Conservation (phyloP, 257 asterid species). For the Thymus quinquecostatus region DNA sequence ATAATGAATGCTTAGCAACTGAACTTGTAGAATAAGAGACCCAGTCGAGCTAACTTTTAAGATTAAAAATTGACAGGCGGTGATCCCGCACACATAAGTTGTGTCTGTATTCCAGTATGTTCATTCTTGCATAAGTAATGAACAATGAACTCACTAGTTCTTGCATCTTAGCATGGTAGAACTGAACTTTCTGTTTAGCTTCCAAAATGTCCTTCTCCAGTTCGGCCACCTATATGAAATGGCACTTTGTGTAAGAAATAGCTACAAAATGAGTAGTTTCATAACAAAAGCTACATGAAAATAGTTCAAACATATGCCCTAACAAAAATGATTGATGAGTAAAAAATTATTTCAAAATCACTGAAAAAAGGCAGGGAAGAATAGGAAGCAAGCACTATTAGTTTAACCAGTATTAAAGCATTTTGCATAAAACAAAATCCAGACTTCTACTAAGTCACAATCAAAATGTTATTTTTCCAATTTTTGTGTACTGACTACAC, state of each 20-base stretch:
- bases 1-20: conserved; percentile 5
- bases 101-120: neutral
- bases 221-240: conserved; percentile 74
- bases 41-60: conserved; percentile 2
- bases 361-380: conserved; percentile 16
- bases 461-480: neutral
- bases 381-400: conserved; percentile 2
- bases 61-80: conserved; percentile 10
- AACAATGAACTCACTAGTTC: conserved; percentile 77
- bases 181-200: conserved; percentile 86
- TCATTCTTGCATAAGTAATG: conserved; percentile 17
- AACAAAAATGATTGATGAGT: neutral
- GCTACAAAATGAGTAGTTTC: conserved; percentile 14
- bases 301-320: too few species aligned
- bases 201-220: conserved; percentile 92
- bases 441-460: conserved; percentile 3
- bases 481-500: neutral
- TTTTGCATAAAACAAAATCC: neutral
- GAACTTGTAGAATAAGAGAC: conserved; percentile 7
- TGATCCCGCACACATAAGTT: neutral
- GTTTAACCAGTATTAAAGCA: conserved; percentile 26
- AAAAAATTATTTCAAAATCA: conserved; percentile 9
- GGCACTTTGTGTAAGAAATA: conserved; percentile 15
- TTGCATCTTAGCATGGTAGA: conserved; percentile 93
- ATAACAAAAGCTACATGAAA: neutral